Base-by-base conservation (phyloP, 1,284 basidiomycete genomes). In the Clitocybe nebularis region DNA sequence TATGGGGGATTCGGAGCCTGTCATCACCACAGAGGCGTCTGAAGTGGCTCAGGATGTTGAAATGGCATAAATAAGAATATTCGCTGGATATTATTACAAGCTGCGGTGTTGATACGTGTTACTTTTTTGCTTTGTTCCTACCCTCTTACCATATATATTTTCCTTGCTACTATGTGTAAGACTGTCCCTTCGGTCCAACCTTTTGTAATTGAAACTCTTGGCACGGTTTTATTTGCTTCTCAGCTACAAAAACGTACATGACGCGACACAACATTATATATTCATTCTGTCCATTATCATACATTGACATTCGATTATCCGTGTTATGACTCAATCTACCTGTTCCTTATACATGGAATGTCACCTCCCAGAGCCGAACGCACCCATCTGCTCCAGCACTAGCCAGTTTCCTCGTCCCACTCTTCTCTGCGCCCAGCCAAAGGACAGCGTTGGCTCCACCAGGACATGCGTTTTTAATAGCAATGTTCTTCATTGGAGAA, bases 301-400 rank as follows among this genome's bases (percentile, higher is more conserved):
- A 17, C 26, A 29, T 32, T 22, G 14, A 23, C 34, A 30, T 22
- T 25, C 24, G 14, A 22, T 14, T 6, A 11, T 23, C 10, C 19
- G 10, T 17, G 21, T 5, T 25, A 10, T 3, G n/a, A n/a, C n/a
- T 26, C 23, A 9, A 35, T n/a, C 24, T 22, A 21, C 20, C 21
- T 29, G 13, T 2, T 33, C 9, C 20, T 54, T 40, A 62, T 29
- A 46, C 49, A 49, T 71, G 68, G 52, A 89, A 81, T 24, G 63
- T 71, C 24, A 90, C 67, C 39, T 81, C 75, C 88, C 89, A 96
- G 8, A 79, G 68, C 54, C 87, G 75, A 20, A 89, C 80, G 59
- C 83, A 86, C 3, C 75, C 90, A 66, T 98, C 94, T 14, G 89
- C 86, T 14, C 94, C 94, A 3, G 86, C 77, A 42, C 79, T 84